phyloP scores from a whole-genome alignment of 2,329 filamentous ascomycete genomes.

The Alternaria sp. region DNA sequence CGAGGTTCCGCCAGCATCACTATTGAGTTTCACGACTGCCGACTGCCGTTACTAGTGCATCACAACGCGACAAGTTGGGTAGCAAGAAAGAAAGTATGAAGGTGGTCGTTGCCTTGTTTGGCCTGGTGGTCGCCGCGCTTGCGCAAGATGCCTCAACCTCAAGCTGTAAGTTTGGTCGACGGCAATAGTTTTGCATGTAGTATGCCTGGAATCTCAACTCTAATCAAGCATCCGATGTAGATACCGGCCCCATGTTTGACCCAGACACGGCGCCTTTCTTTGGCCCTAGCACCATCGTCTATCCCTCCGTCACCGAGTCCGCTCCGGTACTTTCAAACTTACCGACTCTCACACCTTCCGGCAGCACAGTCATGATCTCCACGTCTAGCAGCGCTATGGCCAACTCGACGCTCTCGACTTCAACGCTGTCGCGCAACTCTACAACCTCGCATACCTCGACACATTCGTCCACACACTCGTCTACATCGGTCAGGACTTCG shows the following conservation, averaged over 20 bases:
- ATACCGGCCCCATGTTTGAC: slow-evolving; percentile 26
- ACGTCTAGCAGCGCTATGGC: neutral
- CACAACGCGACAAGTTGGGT: neutral
- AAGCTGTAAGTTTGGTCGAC: slow-evolving; percentile 3
- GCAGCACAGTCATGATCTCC: slow-evolving; percentile 6
- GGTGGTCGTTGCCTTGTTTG: slow-evolving; percentile 1
- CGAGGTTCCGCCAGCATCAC: neutral
- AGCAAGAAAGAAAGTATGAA: slow-evolving; percentile 5
- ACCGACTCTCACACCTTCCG: slow-evolving; percentile 9
- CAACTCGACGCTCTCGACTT: slow-evolving; percentile 10
- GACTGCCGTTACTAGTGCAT: neutral
- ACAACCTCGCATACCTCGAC: slow-evolving; percentile 3
- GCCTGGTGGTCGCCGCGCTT: slow-evolving; percentile 5
- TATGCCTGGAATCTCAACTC: neutral
- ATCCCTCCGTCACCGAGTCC: slow-evolving; percentile 18
- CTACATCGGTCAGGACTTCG: slow-evolving; percentile 10
- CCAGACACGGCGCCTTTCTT: slow-evolving; percentile 26
- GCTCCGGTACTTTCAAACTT: slow-evolving; percentile 10
- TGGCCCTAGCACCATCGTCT: slow-evolving; percentile 20
- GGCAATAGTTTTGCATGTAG: neutral
- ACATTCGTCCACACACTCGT: neutral
- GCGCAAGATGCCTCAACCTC: slow-evolving; percentile 3
- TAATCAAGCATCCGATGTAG: slow-evolving; percentile 9
- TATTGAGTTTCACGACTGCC: neutral
- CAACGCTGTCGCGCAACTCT: neutral